Evolutionary conservation across 805 yeast genomes (phyloP).

Genomic region (Lachancea fermentati): DNA sequence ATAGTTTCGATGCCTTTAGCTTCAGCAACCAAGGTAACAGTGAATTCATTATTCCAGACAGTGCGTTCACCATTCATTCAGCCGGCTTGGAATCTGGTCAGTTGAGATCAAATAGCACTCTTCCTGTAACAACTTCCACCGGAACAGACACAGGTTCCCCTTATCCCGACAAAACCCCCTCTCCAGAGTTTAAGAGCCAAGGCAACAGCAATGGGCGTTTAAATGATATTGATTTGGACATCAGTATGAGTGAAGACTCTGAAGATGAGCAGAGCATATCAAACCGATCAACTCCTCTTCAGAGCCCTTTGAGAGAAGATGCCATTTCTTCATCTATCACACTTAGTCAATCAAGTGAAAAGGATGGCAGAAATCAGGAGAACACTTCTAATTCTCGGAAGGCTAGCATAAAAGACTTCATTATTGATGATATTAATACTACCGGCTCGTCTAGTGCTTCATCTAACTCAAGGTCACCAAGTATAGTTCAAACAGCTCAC

Average conservation of each 20-base stretch:
- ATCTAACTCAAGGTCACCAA: no score
- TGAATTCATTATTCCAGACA: constrained; percentile 22
- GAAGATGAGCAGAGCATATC: neutral
- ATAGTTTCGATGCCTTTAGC: constrained; percentile 29
- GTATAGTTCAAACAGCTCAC: no score
- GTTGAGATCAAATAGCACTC: neutral
- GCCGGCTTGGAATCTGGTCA: neutral
- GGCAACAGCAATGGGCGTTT: neutral
- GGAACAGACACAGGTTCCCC: neutral
- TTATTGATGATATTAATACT: no score
- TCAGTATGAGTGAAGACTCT: constrained; percentile 6
- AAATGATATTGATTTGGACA: constrained; percentile 6
- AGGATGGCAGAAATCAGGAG: neutral
- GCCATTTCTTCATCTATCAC: neutral
- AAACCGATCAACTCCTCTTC: neutral
- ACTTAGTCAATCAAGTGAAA: no score
- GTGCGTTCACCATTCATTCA: constrained; percentile 4
- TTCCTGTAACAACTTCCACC: neutral
- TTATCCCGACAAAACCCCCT: neutral
- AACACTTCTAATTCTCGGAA: neutral
- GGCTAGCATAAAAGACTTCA: no score
- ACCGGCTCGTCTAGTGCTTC: no score
- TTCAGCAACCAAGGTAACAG: constrained; percentile 28
- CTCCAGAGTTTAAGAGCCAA: neutral
- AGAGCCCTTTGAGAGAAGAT: neutral